A percentile compares a stretch with the other conserved stretches of the same genome.
These are phyloP conservation scores for Starmera quercuum DNA, from an alignment of 805 yeast species.

Conservation along the genomic window DNA sequence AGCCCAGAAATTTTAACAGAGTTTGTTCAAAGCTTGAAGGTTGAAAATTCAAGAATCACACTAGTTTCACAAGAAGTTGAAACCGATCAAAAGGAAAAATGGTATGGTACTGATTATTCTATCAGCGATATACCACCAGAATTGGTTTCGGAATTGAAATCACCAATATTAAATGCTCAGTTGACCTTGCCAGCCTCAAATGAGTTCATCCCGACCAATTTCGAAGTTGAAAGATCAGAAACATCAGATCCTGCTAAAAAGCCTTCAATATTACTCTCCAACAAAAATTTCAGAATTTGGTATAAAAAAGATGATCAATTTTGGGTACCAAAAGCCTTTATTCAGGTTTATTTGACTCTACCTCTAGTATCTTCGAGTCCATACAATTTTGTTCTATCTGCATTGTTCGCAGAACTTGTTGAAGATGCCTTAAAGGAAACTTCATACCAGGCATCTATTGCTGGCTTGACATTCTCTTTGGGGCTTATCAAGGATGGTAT, in stretches of 20 bases:
- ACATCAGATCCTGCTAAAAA: conserved; percentile 30
- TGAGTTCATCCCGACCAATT: conserved; percentile 75
- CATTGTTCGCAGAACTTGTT: conserved; percentile 60
- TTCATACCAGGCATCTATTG: conserved; percentile 78
- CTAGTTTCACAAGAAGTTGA: conserved; percentile 46
- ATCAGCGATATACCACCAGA: conserved; percentile 34
- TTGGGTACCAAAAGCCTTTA: conserved; percentile 78
- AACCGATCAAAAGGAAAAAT: conserved; percentile 53
- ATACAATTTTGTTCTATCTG: conserved; percentile 45
- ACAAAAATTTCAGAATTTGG: conserved; percentile 60
- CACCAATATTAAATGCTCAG: conserved; percentile 22
- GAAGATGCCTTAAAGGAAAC: conserved; percentile 70
- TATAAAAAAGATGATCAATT: conserved; percentile 85
- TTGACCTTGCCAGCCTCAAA: conserved; percentile 67
- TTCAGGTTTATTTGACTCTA: conserved; percentile 54
- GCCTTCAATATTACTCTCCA: conserved; percentile 55
- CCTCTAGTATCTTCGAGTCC: conserved; percentile 61
- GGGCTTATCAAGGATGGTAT: conserved; percentile 63
- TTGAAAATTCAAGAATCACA: conserved; percentile 53
- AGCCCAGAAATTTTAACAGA: conserved; percentile 45
- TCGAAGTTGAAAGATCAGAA: conserved; percentile 44
- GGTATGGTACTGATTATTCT: conserved; percentile 87
- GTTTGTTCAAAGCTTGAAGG: conserved; percentile 40
- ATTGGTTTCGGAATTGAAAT: conserved; percentile 26
- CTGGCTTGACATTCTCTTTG: conserved; percentile 59